phyloP scores from a whole-genome alignment of 441 rosid genomes.

The Biscutella auriculata region DNA sequence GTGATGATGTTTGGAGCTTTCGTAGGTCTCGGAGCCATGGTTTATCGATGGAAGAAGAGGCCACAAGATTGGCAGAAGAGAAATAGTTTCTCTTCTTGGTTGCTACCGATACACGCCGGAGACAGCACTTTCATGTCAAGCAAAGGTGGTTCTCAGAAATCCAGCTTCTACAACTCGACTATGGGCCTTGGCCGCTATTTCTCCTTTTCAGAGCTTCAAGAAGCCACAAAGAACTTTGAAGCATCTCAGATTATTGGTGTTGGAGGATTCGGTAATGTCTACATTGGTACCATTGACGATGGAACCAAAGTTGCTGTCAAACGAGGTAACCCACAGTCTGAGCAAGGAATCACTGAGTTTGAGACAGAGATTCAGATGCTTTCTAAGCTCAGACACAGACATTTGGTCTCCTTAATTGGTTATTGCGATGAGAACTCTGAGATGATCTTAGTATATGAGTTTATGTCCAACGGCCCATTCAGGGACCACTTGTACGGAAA shows the following conservation, averaged over 20 bases:
- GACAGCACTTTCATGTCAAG: slow-evolving; percentile 58
- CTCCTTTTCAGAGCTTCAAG: slow-evolving; percentile 59
- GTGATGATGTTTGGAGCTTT: slow-evolving; percentile 96
- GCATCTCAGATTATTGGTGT: slow-evolving; percentile 59
- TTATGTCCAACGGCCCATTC: slow-evolving; percentile 81
- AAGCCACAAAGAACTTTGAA: slow-evolving; percentile 70
- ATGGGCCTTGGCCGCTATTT: slow-evolving; percentile 71
- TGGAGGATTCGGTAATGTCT: slow-evolving; percentile 87
- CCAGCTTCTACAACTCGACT: slow-evolving; percentile 43
- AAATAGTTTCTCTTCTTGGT: slow-evolving; percentile 85
- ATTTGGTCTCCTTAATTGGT: slow-evolving; percentile 79
- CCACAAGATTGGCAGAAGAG: slow-evolving; percentile 89
- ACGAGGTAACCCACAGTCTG: slow-evolving; percentile 87
- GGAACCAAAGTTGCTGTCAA: slow-evolving; percentile 81
- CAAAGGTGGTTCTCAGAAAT: slow-evolving; percentile 58
- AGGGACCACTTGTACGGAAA: slow-evolving; percentile 78
- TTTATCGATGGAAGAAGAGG: slow-evolving; percentile 71
- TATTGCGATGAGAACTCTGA: slow-evolving; percentile 73
- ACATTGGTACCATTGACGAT: slow-evolving; percentile 53
- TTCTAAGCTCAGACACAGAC: slow-evolving; percentile 83
- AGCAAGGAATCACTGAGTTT: slow-evolving; percentile 80
- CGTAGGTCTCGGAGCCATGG: slow-evolving; percentile 89
- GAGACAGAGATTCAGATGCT: slow-evolving; percentile 87
- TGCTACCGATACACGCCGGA: slow-evolving; percentile 68
- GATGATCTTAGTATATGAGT: slow-evolving; percentile 87